Evolutionary conservation across 805 yeast genomes (phyloP), one percentile per base, ranked within the genome.

Genomic region (Cyberlindnera sargentensis): DNA sequence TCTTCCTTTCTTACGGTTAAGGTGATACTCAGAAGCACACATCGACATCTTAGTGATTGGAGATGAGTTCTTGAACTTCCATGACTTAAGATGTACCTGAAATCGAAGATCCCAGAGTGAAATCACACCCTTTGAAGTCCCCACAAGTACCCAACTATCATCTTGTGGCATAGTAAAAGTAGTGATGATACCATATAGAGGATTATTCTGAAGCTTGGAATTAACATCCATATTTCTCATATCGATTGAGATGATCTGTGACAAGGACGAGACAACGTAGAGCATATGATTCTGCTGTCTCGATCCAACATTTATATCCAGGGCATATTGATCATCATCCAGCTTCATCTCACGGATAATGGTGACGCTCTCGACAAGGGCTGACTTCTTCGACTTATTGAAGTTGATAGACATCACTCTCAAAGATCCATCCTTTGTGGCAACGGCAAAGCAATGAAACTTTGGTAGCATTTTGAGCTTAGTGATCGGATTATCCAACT

Each of bases 31-130:
- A 5, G 60, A 50, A 0, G 83, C 78, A 31, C 77, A 66, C 3
- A 66, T 48, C 7, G 56, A 57, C 8, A 88, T 55, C 28, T 70
- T 61, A 8, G 66, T 64, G 7, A 88, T 78, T 1, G 82, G 75
- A 24, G 57, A 62, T 4, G 70, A 68, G 10, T 68, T 65, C 34
- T 70, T 73, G 37, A 87, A 71, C 8, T 73, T 72, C 79, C 88
- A 84, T 1, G 82, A 67, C 47, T 75, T 80, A 31, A 87, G 65
- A 35, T 74, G 65, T 0, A 83, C 46, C 31, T 70, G 70, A 58
- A 88, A 86, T 42, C 95, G 67, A 31, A 85, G 50, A 60, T 89
- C 96, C 95, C 96, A 89, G 11, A 91, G 62, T 49, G 79, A 80
- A 29, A 93, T 57, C 1, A 82, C 65, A 1, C 97, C 97, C 34